Percentiles rank a stretch among this genome's conserved stretches.
phyloP scores from a whole-genome alignment of 371 early-diverging fungal species.

The Saksenaea oblongispora region DNA sequence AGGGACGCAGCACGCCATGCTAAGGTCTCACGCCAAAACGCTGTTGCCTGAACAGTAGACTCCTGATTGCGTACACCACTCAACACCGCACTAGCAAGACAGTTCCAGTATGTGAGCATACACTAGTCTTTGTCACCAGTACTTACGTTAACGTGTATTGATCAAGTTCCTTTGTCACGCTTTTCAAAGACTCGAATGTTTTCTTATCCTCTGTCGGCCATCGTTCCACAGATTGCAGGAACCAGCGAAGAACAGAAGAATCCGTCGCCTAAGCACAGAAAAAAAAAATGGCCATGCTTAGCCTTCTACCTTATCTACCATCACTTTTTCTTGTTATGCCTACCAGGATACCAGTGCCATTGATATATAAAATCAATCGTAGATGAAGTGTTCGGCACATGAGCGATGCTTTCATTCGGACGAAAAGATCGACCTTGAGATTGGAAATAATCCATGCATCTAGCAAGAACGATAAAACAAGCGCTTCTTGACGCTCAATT shows the following conservation, averaged over 20 bases:
- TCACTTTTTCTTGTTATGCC: neutral
- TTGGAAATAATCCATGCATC: slow-evolving; percentile 40
- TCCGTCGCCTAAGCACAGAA: slow-evolving; percentile 16
- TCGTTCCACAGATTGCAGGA: slow-evolving; percentile 22
- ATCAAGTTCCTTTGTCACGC: slow-evolving; percentile 18
- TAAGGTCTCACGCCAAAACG: slow-evolving; percentile 6
- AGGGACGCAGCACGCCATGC: neutral
- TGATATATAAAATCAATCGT: slow-evolving; percentile 26
- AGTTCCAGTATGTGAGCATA: too few species aligned
- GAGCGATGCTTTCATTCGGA: slow-evolving; percentile 32
- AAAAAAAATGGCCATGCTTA: too few species aligned
- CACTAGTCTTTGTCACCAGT: neutral
- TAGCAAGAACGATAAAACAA: slow-evolving; percentile 40
- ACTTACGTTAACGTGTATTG: slow-evolving; percentile 9
- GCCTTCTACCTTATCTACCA: too few species aligned
- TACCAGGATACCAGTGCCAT: slow-evolving; percentile 46
- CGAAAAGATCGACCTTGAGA: slow-evolving; percentile 15
- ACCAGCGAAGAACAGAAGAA: slow-evolving; percentile 24
- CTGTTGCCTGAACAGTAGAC: neutral
- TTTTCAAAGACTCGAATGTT: slow-evolving; percentile 15
- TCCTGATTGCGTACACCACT: neutral
- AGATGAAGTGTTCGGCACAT: slow-evolving; percentile 39
- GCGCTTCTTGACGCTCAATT: slow-evolving; percentile 39
- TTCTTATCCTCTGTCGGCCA: slow-evolving; percentile 14
- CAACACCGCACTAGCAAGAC: neutral